Base-by-base conservation (phyloP, 2,329 filamentous ascomycete genomes). In the Xylaria multiplex region DNA sequence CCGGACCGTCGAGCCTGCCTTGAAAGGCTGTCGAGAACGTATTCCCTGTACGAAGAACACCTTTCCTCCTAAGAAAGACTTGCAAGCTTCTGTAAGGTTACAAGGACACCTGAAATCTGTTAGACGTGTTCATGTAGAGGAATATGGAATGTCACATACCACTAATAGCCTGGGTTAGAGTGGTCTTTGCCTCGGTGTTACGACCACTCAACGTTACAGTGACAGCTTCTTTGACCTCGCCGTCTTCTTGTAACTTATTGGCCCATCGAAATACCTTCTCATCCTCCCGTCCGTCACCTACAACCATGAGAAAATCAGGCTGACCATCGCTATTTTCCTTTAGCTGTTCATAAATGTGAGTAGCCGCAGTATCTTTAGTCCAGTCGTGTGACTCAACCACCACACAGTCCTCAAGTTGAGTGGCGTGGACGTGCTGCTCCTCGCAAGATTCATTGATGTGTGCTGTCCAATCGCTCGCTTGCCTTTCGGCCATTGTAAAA, bases 251-350 rank as follows among this genome's bases (percentile, higher is more conserved):
- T 11, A 97, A 81, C 55, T 88, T 84, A 79, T 97, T 97, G 19
- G 95, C 96, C 95, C 96, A 98, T 68, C 90, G 90, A 81, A 97
- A 98, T 22, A 97, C 91, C 72, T 93, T 91, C 76, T 98, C 95
- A 71, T 98, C 96, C 72, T 97, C 95, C 37, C 95, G 90, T 48
- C 94, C 93, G 75, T 97, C 94, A 43, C 95, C 95, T 40, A 94
- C 88, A 6, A 97, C 92, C 81, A 97, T 88, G 63, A 98, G 80
- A 78, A 97, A 98, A 76, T 97, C 93, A 0, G 93, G 86, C 0
- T 84, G 77, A n/a, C 73, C 75, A 68, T 75, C 75, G 3, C 74
- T 70, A 13, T 79, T 75, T 35, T 78, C 74, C 67, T 83, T 81
- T 62, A 89, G 81, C 66, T 84, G 83, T 50, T 88, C 85, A 77